Percentiles rank a stretch among this genome's conserved stretches.
Evolutionary conservation across 352 stramenopile species (phyloP).

Genomic region (Pythium brassicae): DNA sequence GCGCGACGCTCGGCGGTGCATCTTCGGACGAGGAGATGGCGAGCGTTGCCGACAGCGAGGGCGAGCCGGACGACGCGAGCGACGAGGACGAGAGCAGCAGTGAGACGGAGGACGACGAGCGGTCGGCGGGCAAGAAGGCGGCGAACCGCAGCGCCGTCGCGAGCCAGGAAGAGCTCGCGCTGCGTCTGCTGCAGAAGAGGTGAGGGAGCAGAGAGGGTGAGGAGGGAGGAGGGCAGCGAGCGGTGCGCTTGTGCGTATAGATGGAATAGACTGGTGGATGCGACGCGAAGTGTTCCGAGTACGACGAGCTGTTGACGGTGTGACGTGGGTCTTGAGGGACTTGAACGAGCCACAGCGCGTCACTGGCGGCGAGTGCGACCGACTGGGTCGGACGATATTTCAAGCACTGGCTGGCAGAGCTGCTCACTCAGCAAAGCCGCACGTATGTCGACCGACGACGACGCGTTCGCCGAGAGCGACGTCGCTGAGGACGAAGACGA

Average conservation of each 20-base stretch:
- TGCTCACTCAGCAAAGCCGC: background rate
- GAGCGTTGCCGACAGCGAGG: constrained; percentile 31
- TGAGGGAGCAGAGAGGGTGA: constrained; percentile 16
- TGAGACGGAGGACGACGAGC: constrained; percentile 11
- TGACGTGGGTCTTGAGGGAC: no score
- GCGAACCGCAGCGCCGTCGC: constrained; percentile 37
- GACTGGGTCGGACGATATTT: no score
- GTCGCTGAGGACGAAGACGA: background rate
- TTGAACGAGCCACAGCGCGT: no score
- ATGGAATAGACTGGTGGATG: constrained; percentile 1
- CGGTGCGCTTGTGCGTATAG: background rate
- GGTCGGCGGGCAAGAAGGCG: constrained; percentile 40
- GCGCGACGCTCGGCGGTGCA: constrained; percentile 22
- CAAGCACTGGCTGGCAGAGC: background rate
- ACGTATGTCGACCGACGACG: constrained; percentile 6
- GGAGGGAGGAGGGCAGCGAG: background rate
- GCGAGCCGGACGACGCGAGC: constrained; percentile 6
- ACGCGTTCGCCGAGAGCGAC: constrained; percentile 2
- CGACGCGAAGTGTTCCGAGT: no score
- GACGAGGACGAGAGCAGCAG: constrained; percentile 10
- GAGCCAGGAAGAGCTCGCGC: constrained; percentile 76
- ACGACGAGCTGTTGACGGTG: no score
- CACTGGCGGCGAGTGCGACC: no score
- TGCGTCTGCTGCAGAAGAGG: constrained; percentile 71
- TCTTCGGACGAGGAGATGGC: constrained; percentile 34